These are phyloP conservation scores for Thermomyces lanuginosus DNA, from an alignment of 2,329 filamentous ascomycete genomes.

Conservation along the genomic window DNA sequence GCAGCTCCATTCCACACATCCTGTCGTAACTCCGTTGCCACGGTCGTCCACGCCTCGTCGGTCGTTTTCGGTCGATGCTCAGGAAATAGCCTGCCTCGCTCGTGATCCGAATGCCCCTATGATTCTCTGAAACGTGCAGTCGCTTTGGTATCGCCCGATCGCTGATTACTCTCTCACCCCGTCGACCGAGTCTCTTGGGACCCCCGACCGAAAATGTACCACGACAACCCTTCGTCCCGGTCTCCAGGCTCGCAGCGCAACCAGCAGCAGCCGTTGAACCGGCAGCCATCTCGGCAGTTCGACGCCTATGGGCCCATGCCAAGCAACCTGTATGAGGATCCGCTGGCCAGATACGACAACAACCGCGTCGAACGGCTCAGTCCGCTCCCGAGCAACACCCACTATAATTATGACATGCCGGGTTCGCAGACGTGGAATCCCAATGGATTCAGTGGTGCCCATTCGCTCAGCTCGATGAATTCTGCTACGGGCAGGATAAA, in stretches of 20 bases:
- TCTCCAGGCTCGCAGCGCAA: constrained; percentile 59
- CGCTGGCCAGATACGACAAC: constrained; percentile 41
- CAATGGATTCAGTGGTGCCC: constrained; percentile 50
- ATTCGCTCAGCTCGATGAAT: constrained; percentile 46
- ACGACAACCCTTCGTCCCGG: constrained; percentile 53
- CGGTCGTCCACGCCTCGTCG: too few species aligned
- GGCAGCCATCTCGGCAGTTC: constrained; percentile 61
- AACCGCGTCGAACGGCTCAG: constrained; percentile 41
- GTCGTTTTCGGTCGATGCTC: too few species aligned
- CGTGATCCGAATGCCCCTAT: too few species aligned
- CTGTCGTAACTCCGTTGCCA: too few species aligned
- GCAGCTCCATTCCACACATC: too few species aligned
- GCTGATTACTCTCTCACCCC: too few species aligned
- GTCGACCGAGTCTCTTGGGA: too few species aligned
- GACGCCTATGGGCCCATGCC: constrained; percentile 55
- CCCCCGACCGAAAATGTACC: constrained; percentile 37
- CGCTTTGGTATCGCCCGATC: too few species aligned
- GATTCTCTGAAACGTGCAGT: too few species aligned
- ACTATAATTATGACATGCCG: constrained; percentile 52
- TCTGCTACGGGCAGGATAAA: constrained; percentile 42
- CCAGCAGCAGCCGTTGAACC: constrained; percentile 46
- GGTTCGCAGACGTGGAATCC: constrained; percentile 69
- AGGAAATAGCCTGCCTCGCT: too few species aligned
- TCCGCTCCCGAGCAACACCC: constrained; percentile 39
- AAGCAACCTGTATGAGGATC: constrained; percentile 56